Evolutionary conservation across 2,329 filamentous ascomycete genomes (phyloP).

Genomic region (Fusarium gaditjirri): DNA sequence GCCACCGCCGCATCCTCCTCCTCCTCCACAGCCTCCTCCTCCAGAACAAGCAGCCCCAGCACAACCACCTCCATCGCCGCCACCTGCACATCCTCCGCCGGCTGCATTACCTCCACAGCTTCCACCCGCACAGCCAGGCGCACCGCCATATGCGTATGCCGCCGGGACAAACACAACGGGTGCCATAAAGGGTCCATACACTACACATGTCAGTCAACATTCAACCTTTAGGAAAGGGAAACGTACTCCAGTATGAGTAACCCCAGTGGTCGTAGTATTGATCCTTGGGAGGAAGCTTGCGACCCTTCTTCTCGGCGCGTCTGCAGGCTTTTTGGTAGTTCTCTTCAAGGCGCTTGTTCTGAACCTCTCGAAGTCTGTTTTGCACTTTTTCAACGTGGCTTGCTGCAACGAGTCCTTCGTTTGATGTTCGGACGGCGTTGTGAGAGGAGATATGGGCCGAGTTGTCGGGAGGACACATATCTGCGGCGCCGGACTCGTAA

Average conservation of each 20-base stretch:
- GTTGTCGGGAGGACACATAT: conserved; percentile 63
- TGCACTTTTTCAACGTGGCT: conserved; percentile 13
- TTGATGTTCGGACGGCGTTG: conserved; percentile 64
- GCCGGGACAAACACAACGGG: conserved; percentile 56
- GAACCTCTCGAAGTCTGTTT: conserved; percentile 20
- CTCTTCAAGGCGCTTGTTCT: conserved; percentile 56
- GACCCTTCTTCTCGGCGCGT: conserved; percentile 61
- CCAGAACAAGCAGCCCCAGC: neutral
- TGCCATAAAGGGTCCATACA: conserved; percentile 60
- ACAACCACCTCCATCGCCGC: conserved; percentile 25
- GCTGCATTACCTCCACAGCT: conserved; percentile 60
- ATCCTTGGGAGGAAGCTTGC: conserved; percentile 58
- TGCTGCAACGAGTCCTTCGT: conserved; percentile 4
- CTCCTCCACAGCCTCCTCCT: neutral
- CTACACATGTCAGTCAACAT: neutral
- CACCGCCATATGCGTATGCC: conserved; percentile 50
- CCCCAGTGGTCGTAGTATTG: conserved; percentile 67
- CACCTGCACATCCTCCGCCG: conserved; percentile 50
- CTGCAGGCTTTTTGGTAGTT: conserved; percentile 66
- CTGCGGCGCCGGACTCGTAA: conserved; percentile 59
- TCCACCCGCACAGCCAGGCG: conserved; percentile 56
- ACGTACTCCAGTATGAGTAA: conserved; percentile 56
- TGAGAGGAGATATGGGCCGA: conserved; percentile 79
- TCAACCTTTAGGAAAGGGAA: accelerated
- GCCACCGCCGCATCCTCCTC: neutral